Conservation (phyloP, 768 basidiomycete species). For the Exidia glandulosa region DNA sequence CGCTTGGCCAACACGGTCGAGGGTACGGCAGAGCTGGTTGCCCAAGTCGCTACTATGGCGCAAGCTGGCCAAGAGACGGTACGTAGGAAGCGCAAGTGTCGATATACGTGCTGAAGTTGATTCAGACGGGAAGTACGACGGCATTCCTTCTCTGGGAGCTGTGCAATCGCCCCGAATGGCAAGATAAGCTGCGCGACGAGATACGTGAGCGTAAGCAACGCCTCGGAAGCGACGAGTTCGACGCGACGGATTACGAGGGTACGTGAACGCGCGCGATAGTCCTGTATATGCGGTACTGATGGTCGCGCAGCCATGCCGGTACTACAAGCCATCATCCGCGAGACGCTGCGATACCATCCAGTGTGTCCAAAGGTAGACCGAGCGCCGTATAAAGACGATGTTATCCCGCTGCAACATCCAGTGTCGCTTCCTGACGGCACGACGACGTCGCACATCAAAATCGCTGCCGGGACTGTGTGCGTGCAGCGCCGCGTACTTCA, state of each 20-base stretch:
- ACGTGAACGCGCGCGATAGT: neutral
- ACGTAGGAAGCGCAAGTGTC: neutral
- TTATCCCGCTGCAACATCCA: neutral
- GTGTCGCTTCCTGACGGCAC: neutral
- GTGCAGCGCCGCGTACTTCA: neutral
- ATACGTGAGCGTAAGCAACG: neutral
- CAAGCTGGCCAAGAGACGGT: neutral
- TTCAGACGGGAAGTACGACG: neutral
- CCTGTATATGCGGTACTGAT: neutral
- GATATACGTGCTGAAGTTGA: neutral
- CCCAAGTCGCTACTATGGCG: neutral
- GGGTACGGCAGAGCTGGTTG: neutral
- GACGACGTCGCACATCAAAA: neutral
- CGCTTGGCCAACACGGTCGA: neutral
- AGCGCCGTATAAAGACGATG: neutral
- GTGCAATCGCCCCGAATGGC: neutral
- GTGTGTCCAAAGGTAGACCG: neutral
- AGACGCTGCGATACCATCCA: neutral
- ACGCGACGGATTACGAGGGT: neutral
- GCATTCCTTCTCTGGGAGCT: neutral
- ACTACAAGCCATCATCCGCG: neutral
- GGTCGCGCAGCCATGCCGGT: neutral
- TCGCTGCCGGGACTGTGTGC: neutral
- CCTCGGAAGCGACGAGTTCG: neutral
- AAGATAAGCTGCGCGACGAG: neutral